phyloP scores from a whole-genome alignment of 768 basidiomycete species.

The Porphyrellus cyaneotinctus region DNA sequence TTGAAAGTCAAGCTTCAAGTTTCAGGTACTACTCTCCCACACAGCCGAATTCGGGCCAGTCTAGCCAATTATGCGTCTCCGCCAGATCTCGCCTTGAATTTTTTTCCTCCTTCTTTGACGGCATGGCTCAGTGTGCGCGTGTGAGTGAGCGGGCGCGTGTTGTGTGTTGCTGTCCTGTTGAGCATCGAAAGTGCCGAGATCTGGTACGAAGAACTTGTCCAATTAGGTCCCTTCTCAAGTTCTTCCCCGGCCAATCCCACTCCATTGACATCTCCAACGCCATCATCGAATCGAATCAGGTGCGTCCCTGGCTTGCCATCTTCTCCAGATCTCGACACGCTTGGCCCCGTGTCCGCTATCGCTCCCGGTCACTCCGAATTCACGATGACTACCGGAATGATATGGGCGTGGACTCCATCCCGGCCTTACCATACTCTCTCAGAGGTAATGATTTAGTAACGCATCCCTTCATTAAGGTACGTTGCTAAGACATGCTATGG shows the following conservation, averaged over 20 bases:
- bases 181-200: slow-evolving; percentile 21
- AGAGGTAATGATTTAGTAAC: slow-evolving; percentile 39
- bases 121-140: slow-evolving; percentile 18
- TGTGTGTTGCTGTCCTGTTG: slow-evolving; percentile 12
- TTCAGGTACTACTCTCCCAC: slow-evolving; percentile 36
- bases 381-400: slow-evolving; percentile 34
- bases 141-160: slow-evolving; percentile 14
- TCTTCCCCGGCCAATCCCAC: slow-evolving; percentile 28
- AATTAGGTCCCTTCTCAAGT: slow-evolving; percentile 20
- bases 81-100: slow-evolving; percentile 21
- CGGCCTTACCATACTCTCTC: slow-evolving; percentile 31
- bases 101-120: slow-evolving; percentile 20
- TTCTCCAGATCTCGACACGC: slow-evolving; percentile 26
- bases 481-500: slow-evolving; percentile 34
- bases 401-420: slow-evolving; percentile 32
- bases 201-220: slow-evolving; percentile 27
- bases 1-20: slow-evolving; percentile 31
- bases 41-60: slow-evolving; percentile 19
- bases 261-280: slow-evolving; percentile 30
- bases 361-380: slow-evolving; percentile 28
- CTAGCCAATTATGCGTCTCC: slow-evolving; percentile 24
- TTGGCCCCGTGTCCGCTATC: slow-evolving; percentile 25
- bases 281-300: slow-evolving; percentile 30
- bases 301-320: slow-evolving; percentile 20
- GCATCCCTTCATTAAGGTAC: slow-evolving; percentile 35